Base-by-base conservation (phyloP, 2,329 filamentous ascomycete species). In the Hypomyces perniciosus region DNA sequence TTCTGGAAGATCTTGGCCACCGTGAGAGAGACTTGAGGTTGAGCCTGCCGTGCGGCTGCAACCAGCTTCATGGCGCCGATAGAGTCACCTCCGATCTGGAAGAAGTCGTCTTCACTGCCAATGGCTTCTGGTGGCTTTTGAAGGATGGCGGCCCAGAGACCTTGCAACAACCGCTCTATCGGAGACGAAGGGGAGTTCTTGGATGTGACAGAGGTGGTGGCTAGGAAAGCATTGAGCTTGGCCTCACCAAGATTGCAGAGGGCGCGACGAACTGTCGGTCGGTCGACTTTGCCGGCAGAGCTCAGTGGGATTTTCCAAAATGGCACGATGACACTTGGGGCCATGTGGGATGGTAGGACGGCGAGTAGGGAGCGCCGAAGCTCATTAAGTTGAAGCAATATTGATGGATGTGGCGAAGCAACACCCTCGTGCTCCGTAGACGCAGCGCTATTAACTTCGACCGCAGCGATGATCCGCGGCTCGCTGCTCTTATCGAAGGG, bases 261-360 rank as follows among this genome's bases (percentile, higher is more conserved):
- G 27, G 12, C 12, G 40, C 12, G 13, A 27, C 27, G 40, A 28
- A 42, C 26, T 4, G 40, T 42, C 26, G 40, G n/a, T 44, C 56
- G 48, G 44, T 58, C 46, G 4, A 35, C 50, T 40, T 59, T 59
- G 29, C 53, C 54, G 7, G 52, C 49, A 29, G 40, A 28, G 20
- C 47, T 57, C 13, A 41, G 34, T 7, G 57, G 57, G 12, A 57
- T 48, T 13, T 48, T 29, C 13, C 34, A 37, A 9, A 58, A 30
- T 12, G 56, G 44, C 12, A 59, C 34, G 33, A 41, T 58, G 20
- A 53, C 39, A 29, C 44, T 44, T 28, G 57, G 57, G 13, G 58
- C 46, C 57, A 59, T 59, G 50, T 57, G 48, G 13, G 47, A 31
- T 29, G 52, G 51, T 37, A 58, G 27, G 12, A 47, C 30, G 9